phyloP scores from a whole-genome alignment of 202 grass and related monocot species.

The Bolboschoenoplectus hybrid region DNA sequence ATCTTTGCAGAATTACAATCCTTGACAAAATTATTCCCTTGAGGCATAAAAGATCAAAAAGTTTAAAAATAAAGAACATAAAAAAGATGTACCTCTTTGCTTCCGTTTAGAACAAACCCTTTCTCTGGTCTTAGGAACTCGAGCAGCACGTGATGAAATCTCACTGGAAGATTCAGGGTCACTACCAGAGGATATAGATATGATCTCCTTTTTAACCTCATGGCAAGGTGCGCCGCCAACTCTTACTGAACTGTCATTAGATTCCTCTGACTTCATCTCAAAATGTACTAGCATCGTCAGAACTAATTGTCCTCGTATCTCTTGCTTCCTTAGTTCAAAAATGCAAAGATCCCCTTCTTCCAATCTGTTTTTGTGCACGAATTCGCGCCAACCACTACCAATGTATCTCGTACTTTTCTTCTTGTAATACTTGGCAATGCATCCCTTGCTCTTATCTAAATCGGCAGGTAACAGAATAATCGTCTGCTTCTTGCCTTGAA shows the following conservation, averaged over 20 bases:
- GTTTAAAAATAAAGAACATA: neutral
- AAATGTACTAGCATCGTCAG: neutral
- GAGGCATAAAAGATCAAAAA: neutral
- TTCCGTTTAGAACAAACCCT: neutral
- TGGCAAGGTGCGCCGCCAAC: neutral
- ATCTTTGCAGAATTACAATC: neutral
- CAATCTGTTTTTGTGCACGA: neutral
- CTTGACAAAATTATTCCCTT: neutral
- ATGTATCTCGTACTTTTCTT: neutral
- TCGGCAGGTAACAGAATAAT: neutral
- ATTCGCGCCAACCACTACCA: neutral
- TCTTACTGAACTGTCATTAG: neutral
- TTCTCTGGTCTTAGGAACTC: neutral
- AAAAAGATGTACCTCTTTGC: neutral
- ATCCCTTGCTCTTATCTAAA: slow-evolving; percentile 24
- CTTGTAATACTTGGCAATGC: neutral
- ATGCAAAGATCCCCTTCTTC: slow-evolving; percentile 9
- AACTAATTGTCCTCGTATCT: neutral
- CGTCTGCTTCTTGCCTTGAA: neutral
- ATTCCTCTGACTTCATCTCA: neutral
- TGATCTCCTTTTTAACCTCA: neutral
- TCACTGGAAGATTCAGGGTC: neutral
- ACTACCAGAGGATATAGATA: neutral
- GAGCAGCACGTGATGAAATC: neutral
- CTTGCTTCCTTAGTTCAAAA: slow-evolving; percentile 16